Base-by-base conservation (phyloP, 345 rosid genomes). In the Ceriops zippeliana region DNA sequence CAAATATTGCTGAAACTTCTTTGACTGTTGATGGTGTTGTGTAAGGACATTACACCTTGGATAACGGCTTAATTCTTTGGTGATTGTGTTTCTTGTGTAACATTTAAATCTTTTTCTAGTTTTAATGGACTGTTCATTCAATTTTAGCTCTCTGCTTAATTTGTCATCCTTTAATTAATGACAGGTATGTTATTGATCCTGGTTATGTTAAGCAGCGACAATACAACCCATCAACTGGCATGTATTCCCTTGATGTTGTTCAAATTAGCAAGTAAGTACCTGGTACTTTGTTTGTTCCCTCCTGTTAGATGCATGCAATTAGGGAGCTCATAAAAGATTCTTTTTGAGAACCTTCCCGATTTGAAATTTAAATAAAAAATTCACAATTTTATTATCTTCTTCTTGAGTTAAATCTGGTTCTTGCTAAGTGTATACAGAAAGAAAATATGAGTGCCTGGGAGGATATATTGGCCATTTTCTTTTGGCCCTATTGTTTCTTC, bases 1-100 rank as follows among this genome's bases (percentile, higher is more conserved):
- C 98, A 67, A 95, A 95, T 75, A 91, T 95, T 73, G 99, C 96
- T 58, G 99, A 95, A 79, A 95, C 99, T 82, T 95, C 98, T 69
- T 84, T 95, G 70, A 95, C 99, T 31, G 98, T 95, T 71, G 99
- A 95, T 68, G 99, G 98, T 21, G 97, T 95, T 70, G 99, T 90
- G 99, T 95, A 95, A 90, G 99, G 73, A 74, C 70, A 77, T 72
- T 73, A 74, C 35, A 72, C 70, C 78, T 71, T 79, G 60, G 11
- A 28, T 61, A 46, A 61, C 27, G 51, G 32, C 69, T 70, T 42
- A 67, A 67, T 60, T 62, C 21, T 77, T 59, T 70, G 52, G 63
- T 58, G 70, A 52, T 73, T 76, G 65, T 46, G 28, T 67, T 65
- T 65, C 60, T 28, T 38, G 52, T 24, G 35, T 52, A 52, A 42